Evolutionary conservation across 2,329 filamentous ascomycete genomes (phyloP), one percentile per base, ranked within the genome.

Genomic region (Elsinoe fawcettii): DNA sequence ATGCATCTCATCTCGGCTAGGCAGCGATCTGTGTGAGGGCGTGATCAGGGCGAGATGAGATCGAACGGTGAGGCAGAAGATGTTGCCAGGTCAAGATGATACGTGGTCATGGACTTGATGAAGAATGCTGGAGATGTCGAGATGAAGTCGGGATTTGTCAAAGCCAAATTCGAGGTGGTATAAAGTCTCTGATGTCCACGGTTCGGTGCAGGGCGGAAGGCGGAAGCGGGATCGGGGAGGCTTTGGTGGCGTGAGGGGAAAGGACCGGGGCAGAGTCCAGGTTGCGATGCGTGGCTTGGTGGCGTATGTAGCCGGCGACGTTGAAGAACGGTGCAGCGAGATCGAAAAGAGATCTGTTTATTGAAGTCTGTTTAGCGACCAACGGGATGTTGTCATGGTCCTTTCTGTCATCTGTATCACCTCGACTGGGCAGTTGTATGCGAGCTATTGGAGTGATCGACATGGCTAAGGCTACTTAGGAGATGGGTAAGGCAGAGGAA

Each of bases 1-100:
- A 32, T 12, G 18, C 32, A 37, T 53, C 30, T 53, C 49, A 53
- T 53, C 49, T 53, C 49, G 49, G 49, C 49, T 53, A 18, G 32
- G 49, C 22, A 39, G 49, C 49, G 49, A 53, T 14, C 9, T 25
- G 14, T 16, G 5, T 2, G 25, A 20, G 20, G 49, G 18, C 49
- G 32, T 18, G 32, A 39, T 36, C 12, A 11, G 2, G 1, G 20
- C 12, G 16, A 36, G 49, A 39, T 23, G 30, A n/a, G 14, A 25
- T 53, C 32, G 49, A 53, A 37, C 25, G 49, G 27, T 6, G 16
- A 20, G 25, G 14, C 22, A 27, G 27, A 25, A 22, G 6, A 32
- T 34, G 11, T 9, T n/a, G n/a, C n/a, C n/a, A n/a, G n/a, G n/a
- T n/a, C n/a, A n/a, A n/a, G n/a, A n/a, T n/a, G 3, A 2, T 2